phyloP scores from a whole-genome alignment of 352 stramenopile species.

The Globisporangium nunn region DNA sequence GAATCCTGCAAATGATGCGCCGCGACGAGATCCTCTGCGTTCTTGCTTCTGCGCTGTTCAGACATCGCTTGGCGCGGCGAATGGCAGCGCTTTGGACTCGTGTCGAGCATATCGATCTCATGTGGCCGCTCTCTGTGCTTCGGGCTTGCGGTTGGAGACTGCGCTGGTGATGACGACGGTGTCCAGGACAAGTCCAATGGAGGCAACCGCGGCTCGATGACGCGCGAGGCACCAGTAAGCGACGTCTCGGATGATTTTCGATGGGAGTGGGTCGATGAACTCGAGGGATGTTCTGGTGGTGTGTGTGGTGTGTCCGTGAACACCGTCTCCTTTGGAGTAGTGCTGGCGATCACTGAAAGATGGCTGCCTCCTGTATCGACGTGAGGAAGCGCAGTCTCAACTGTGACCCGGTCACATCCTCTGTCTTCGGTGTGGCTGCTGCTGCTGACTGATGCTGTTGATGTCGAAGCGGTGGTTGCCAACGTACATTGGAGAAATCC shows the following conservation, averaged over 20 bases:
- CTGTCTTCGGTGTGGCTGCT: background rate
- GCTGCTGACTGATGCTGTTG: too few species aligned
- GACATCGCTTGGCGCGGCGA: background rate
- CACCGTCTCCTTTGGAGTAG: too few species aligned
- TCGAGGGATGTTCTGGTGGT: background rate
- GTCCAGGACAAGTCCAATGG: slow-evolving; percentile 3
- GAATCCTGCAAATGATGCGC: background rate
- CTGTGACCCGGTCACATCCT: background rate
- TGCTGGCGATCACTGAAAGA: too few species aligned
- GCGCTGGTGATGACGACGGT: slow-evolving; percentile 1
- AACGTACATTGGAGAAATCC: background rate
- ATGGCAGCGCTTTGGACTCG: background rate
- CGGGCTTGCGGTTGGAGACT: slow-evolving; percentile 4
- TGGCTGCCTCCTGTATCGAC: too few species aligned
- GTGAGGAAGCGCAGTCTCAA: too few species aligned
- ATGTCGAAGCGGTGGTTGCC: too few species aligned
- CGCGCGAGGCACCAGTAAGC: background rate
- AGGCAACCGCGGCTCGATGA: slow-evolving; percentile 2
- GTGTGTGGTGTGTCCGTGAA: too few species aligned
- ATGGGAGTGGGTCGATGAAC: background rate
- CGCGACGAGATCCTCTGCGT: background rate
- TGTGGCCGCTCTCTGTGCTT: background rate
- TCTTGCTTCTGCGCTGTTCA: slow-evolving; percentile 3
- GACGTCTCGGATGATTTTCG: background rate
- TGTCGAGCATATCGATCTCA: background rate